Conservation (phyloP, 257 asterid species). For the Nicotiana tomentosiformis region DNA sequence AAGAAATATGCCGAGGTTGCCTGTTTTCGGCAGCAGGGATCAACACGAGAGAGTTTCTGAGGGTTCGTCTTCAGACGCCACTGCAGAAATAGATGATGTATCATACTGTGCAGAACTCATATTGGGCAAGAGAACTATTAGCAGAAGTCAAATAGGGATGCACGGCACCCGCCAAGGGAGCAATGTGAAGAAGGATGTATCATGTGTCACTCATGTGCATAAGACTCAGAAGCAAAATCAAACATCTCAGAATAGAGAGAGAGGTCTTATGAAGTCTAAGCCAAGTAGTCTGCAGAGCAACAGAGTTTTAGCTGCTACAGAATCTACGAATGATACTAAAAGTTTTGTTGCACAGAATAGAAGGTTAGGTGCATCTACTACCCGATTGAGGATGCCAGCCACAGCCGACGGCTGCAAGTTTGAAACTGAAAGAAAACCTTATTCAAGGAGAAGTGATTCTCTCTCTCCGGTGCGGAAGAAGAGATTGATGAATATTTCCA, state of each 20-base stretch:
- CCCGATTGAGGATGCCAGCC: conserved; percentile 25
- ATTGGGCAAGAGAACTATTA: conserved; percentile 22
- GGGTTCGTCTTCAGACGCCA: conserved; percentile 12
- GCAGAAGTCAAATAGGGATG: conserved; percentile 26
- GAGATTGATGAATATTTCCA: conserved; percentile 34
- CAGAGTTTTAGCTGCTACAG: conserved; percentile 24
- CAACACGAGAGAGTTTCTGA: conserved; percentile 26
- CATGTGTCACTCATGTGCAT: conserved; percentile 25
- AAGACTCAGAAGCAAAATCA: conserved; percentile 32
- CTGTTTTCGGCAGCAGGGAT: conserved; percentile 25
- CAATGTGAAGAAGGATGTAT: conserved; percentile 22
- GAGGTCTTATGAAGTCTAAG: conserved; percentile 35
- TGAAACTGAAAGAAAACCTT: conserved; percentile 37
- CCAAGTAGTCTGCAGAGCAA: conserved; percentile 16
- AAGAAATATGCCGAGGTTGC: conserved; percentile 20
- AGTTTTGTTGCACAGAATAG: conserved; percentile 25
- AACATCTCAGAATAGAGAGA: conserved; percentile 31
- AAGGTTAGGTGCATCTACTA: conserved; percentile 22
- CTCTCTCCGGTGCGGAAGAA: conserved; percentile 50
- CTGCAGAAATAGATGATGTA: conserved; percentile 6
- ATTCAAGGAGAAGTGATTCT: conserved; percentile 25
- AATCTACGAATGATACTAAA: conserved; percentile 25
- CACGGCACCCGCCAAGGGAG: conserved; percentile 24
- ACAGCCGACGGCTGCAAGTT: conserved; percentile 33
- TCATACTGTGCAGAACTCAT: conserved; percentile 20